phyloP scores from a whole-genome alignment of 2,329 filamentous ascomycete genomes.

The Dactylellina sp. region DNA sequence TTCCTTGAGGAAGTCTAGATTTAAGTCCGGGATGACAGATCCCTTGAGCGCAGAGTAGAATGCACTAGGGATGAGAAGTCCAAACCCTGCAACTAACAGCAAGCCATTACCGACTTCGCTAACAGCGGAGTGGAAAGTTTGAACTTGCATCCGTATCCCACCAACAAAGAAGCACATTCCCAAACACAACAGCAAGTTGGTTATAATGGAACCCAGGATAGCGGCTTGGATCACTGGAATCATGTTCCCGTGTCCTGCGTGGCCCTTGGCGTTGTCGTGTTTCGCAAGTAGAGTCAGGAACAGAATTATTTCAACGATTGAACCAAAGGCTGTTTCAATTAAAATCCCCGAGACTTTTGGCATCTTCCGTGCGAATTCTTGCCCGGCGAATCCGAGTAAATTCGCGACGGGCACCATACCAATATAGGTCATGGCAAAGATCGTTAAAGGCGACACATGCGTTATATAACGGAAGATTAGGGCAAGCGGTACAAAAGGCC shows the following conservation, averaged over 20 bases:
- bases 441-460: conserved; percentile 70
- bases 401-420: conserved; percentile 83
- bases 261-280: conserved; percentile 63
- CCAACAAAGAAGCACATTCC: conserved; percentile 84
- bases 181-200: conserved; percentile 82
- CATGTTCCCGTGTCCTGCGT: conserved; percentile 62
- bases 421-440: conserved; percentile 78
- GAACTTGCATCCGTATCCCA: conserved; percentile 75
- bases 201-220: conserved; percentile 83
- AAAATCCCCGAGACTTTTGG: conserved; percentile 78
- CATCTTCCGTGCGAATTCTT: conserved; percentile 78
- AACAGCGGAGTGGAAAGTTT: conserved; percentile 79
- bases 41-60: conserved; percentile 65
- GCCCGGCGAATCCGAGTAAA: conserved; percentile 78
- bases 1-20: conserved; percentile 63
- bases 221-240: conserved; percentile 82
- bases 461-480: conserved; percentile 66
- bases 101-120: conserved; percentile 83
- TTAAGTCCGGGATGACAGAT: conserved; percentile 61
- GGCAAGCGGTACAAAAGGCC: conserved; percentile 60
- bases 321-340: conserved; percentile 74
- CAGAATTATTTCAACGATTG: conserved; percentile 82
- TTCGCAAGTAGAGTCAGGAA: conserved; percentile 78
- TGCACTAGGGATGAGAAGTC: conserved; percentile 58
- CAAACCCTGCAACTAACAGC: conserved; percentile 78